Conservation (phyloP, 169 alveolate species). For the Neospora caninum region DNA sequence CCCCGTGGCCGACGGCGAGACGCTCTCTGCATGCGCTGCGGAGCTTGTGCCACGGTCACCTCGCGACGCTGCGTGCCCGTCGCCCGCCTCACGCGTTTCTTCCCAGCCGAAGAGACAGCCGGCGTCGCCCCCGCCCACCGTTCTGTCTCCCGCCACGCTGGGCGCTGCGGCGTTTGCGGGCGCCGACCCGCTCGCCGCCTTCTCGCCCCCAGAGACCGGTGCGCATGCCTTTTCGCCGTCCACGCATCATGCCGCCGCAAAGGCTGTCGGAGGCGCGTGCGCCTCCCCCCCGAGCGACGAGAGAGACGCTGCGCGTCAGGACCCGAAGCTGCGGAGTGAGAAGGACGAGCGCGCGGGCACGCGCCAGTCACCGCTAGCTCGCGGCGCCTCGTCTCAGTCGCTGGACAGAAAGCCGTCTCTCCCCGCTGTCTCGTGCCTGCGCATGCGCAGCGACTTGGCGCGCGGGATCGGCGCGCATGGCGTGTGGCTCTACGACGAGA, state of each 20-base stretch:
- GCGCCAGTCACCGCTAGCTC: background rate
- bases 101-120: background rate
- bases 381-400: background rate
- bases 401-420: background rate
- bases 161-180: conserved; percentile 8
- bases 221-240: too few relatives aligned
- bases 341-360: background rate
- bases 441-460: conserved; percentile 21
- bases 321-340: background rate
- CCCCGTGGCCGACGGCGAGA: background rate
- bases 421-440: background rate
- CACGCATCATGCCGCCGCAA: background rate
- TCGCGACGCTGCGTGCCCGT: background rate
- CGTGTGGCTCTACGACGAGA: conserved; percentile 27
- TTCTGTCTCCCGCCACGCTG: background rate
- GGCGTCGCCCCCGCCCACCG: background rate
- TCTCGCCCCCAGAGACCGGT: background rate
- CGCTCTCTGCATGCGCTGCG: background rate
- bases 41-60: background rate
- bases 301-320: background rate
- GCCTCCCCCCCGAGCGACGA: background rate
- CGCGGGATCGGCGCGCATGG: conserved; percentile 1
- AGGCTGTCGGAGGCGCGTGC: background rate
- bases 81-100: background rate
- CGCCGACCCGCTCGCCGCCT: background rate